These are phyloP conservation scores for Sphagnum magellanicum DNA, from an alignment of 228 moss, liverwort and hornwort species.

Conservation along the genomic window DNA sequence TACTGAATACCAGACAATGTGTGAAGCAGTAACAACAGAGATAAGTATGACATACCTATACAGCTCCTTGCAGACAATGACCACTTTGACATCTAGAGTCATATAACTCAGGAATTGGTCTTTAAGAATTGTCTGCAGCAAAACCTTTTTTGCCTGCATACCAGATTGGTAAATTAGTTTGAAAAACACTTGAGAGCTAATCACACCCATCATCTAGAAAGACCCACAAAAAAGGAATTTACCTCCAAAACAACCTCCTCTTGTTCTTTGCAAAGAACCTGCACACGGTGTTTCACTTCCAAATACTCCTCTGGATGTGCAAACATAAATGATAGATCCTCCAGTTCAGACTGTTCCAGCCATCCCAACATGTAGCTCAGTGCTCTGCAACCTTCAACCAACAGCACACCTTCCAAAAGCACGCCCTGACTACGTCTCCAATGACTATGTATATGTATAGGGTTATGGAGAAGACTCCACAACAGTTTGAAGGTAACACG, in stretches of 20 bases:
- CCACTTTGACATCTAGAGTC: constrained; percentile 84
- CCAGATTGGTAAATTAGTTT: constrained; percentile 2
- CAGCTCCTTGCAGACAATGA: constrained; percentile 73
- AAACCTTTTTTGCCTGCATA: constrained; percentile 65
- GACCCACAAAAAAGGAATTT: not conserved
- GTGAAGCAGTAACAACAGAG: not conserved
- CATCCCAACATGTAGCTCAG: constrained; percentile 1
- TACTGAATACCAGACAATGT: not conserved
- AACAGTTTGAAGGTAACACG: no score
- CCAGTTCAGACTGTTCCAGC: constrained; percentile 77
- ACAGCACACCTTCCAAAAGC: no score
- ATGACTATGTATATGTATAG: no score
- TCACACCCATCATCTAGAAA: not conserved
- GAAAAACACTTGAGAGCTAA: constrained; percentile 6
- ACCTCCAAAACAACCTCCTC: constrained; percentile 94
- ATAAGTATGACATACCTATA: constrained; percentile 51
- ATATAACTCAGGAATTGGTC: constrained; percentile 92
- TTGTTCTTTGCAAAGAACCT: constrained; percentile 68
- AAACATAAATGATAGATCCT: constrained; percentile 93
- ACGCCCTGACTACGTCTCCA: no score
- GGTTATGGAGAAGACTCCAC: no score
- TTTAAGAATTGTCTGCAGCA: constrained; percentile 70
- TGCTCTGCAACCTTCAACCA: not conserved
- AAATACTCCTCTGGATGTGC: constrained; percentile 75
- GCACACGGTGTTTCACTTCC: constrained; percentile 60